Evolutionary conservation across 2,329 filamentous ascomycete genomes (phyloP).

Genomic region (Fusarium beomiforme): DNA sequence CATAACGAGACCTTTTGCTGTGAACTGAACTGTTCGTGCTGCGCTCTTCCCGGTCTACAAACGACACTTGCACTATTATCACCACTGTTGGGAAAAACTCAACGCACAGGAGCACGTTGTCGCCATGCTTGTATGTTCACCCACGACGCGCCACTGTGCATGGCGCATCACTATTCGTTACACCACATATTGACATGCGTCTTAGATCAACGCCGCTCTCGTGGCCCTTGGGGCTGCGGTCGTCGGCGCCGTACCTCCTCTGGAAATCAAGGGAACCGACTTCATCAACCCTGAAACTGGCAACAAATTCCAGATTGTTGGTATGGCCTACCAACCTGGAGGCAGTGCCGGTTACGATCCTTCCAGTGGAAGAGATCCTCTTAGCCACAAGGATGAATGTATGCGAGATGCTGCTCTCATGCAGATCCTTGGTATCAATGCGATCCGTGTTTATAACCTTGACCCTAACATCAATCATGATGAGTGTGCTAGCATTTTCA

Average conservation of each 20-base stretch:
- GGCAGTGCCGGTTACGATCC: conserved; percentile 71
- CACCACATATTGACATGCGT: conserved; percentile 21
- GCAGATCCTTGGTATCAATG: conserved; percentile 72
- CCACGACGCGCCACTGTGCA: neutral
- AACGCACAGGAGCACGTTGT: conserved; percentile 11
- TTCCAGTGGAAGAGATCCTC: conserved; percentile 62
- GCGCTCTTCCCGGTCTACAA: neutral
- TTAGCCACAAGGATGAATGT: conserved; percentile 67
- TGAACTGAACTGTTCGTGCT: conserved; percentile 5
- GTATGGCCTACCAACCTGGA: conserved; percentile 75
- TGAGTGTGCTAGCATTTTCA: conserved; percentile 74
- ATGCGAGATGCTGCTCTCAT: conserved; percentile 72
- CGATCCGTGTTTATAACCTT: conserved; percentile 76
- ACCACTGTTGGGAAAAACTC: conserved; percentile 14
- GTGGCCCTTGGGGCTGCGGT: conserved; percentile 63
- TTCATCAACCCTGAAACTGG: conserved; percentile 69
- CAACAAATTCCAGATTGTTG: conserved; percentile 72
- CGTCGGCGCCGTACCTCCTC: conserved; percentile 65
- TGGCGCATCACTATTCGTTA: neutral
- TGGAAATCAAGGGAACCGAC: conserved; percentile 65
- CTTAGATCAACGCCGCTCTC: conserved; percentile 56
- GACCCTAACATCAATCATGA: conserved; percentile 74
- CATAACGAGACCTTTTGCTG: conserved; percentile 2
- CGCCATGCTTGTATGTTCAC: conserved; percentile 43
- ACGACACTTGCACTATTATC: conserved; percentile 2